These are phyloP conservation scores for Neolentinus lepideus DNA, from an alignment of 1,284 basidiomycete genomes.

Conservation along the genomic window DNA sequence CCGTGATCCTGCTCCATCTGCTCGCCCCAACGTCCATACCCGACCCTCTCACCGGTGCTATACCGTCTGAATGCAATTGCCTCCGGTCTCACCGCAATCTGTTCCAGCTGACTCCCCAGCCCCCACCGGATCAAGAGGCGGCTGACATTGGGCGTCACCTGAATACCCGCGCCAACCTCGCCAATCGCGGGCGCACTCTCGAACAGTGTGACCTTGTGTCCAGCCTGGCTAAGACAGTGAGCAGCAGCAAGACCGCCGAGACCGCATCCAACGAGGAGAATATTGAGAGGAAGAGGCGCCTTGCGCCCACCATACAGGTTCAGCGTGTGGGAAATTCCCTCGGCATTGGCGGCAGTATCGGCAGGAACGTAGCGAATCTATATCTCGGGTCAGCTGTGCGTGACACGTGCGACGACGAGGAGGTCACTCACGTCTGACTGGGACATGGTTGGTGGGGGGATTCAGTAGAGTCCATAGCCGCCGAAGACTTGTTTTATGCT, in stretches of 20 bases:
- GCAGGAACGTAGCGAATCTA: neutral
- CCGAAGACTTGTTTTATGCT: neutral
- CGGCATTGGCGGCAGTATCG: neutral
- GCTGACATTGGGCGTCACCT: constrained; percentile 39
- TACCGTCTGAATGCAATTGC: constrained; percentile 35
- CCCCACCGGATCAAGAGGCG: constrained; percentile 37
- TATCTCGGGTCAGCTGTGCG: neutral
- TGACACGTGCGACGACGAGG: neutral
- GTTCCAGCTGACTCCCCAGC: constrained; percentile 25
- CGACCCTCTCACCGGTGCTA: constrained; percentile 32
- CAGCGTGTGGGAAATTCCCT: neutral
- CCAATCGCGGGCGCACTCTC: constrained; percentile 34
- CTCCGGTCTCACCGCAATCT: constrained; percentile 30
- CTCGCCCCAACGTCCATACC: constrained; percentile 31
- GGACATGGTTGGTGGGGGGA: neutral
- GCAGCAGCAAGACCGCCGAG: constrained; percentile 41
- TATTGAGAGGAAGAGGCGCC: constrained; percentile 28
- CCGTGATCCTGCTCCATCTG: constrained; percentile 29
- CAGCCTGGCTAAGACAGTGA: constrained; percentile 34
- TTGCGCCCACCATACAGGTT: neutral
- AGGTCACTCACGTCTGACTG: neutral
- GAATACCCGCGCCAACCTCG: constrained; percentile 45
- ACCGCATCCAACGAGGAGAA: constrained; percentile 40
- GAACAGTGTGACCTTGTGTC: constrained; percentile 37
- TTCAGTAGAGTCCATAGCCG: neutral